These are phyloP conservation scores for Flaveria linearis DNA, from an alignment of 129 eudicot species.

Conservation along the genomic window DNA sequence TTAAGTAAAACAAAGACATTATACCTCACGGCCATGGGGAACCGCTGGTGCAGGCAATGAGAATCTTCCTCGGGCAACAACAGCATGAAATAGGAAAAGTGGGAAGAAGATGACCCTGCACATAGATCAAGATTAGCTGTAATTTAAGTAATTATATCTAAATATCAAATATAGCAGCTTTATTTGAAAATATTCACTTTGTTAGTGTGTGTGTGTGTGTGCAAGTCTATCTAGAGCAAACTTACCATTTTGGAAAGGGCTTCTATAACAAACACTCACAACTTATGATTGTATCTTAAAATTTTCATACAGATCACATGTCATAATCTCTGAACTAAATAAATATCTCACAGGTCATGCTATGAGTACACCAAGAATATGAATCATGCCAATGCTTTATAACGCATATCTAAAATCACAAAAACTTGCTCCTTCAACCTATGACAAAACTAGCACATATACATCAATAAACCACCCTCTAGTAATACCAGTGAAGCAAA, in stretches of 20 bases:
- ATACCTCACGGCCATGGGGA: conserved; percentile 94
- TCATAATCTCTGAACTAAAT: background rate
- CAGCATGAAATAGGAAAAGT: conserved; percentile 79
- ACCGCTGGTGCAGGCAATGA: conserved; percentile 96
- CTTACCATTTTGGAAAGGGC: background rate
- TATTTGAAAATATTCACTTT: conserved; percentile 6
- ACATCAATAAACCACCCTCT: background rate
- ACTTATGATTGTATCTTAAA: background rate
- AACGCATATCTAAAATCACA: background rate
- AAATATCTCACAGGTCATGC: background rate
- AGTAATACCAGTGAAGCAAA: background rate
- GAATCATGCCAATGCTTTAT: background rate
- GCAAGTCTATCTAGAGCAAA: background rate
- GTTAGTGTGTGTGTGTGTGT: background rate
- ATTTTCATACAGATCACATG: conserved; percentile 1
- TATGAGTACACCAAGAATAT: background rate
- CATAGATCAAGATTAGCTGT: background rate
- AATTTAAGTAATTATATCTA: background rate
- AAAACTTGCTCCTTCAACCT: background rate
- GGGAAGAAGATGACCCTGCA: conserved; percentile 86
- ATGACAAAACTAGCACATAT: conserved; percentile 7
- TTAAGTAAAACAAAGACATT: conserved; percentile 14
- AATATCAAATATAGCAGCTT: conserved; percentile 13
- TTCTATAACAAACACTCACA: background rate
- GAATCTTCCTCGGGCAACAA: conserved; percentile 95